Evolutionary conservation across 306 rosid species (phyloP).

Genomic region (Styphnolobium japonicum): DNA sequence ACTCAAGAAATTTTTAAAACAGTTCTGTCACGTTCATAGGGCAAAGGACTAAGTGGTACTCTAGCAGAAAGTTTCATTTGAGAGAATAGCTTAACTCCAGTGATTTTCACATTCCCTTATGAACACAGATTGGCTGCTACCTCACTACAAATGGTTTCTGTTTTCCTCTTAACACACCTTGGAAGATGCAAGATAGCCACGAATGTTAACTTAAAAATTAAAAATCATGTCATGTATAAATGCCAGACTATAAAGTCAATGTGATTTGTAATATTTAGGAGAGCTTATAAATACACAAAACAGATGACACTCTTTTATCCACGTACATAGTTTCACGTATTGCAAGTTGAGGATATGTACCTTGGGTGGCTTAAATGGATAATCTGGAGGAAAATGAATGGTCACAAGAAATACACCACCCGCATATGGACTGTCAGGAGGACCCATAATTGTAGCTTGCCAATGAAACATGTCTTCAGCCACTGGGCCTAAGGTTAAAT

Average conservation of each 20-base stretch:
- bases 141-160: not conserved
- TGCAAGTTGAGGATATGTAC: conserved; percentile 7
- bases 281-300: not conserved
- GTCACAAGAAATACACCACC: conserved; percentile 69
- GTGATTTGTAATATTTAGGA: not conserved
- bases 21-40: not conserved
- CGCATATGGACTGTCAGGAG: conserved; percentile 65
- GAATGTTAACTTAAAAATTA: not conserved
- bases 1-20: too few species aligned
- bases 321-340: not conserved
- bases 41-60: too few species aligned
- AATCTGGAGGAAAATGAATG: conserved; percentile 60
- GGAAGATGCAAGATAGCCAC: too few species aligned
- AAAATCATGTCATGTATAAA: not conserved
- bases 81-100: not conserved
- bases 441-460: conserved; percentile 71
- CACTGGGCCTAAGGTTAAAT: conserved; percentile 45
- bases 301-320: not conserved
- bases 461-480: conserved; percentile 64
- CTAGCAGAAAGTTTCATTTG: too few species aligned
- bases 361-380: conserved; percentile 60
- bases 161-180: not conserved
- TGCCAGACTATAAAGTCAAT: not conserved
- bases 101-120: not conserved
- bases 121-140: not conserved